Evolutionary conservation across 2,329 filamentous ascomycete species (phyloP).

Genomic region (Laburnicola sp.): DNA sequence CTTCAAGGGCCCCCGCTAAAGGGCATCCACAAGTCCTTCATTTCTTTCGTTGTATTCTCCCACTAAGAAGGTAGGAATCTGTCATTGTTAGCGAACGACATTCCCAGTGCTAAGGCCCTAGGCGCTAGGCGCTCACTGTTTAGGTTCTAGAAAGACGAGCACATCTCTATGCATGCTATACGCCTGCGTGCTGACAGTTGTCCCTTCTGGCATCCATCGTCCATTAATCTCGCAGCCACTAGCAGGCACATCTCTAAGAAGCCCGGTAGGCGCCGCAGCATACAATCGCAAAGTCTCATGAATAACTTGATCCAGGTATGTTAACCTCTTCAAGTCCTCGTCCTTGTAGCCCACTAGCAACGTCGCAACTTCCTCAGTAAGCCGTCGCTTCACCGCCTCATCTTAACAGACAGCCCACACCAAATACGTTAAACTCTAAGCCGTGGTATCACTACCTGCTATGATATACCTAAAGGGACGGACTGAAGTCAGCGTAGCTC

Average conservation of each 20-base stretch:
- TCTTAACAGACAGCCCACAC: conserved; percentile 43
- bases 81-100: neutral
- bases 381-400: conserved; percentile 12
- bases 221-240: conserved; percentile 40
- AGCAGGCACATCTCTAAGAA: too few species aligned
- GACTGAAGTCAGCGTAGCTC: too few species aligned
- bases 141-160: conserved; percentile 30
- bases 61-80: conserved; percentile 43
- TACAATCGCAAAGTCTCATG: conserved; percentile 47
- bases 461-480: too few species aligned
- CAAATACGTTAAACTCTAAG: conserved; percentile 40
- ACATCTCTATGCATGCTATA: conserved; percentile 47
- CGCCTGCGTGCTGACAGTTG: conserved; percentile 46
- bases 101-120: neutral
- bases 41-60: conserved; percentile 28
- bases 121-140: too few species aligned
- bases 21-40: conserved; percentile 13
- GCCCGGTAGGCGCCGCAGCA: conserved; percentile 39
- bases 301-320: conserved; percentile 44
- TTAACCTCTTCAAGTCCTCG: conserved; percentile 38
- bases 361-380: conserved; percentile 21
- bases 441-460: conserved; percentile 43
- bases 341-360: conserved; percentile 28
- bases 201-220: conserved; percentile 43
- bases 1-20: conserved; percentile 10